phyloP scores from a whole-genome alignment of 805 yeast species.

The Candida cerambycidarum region DNA sequence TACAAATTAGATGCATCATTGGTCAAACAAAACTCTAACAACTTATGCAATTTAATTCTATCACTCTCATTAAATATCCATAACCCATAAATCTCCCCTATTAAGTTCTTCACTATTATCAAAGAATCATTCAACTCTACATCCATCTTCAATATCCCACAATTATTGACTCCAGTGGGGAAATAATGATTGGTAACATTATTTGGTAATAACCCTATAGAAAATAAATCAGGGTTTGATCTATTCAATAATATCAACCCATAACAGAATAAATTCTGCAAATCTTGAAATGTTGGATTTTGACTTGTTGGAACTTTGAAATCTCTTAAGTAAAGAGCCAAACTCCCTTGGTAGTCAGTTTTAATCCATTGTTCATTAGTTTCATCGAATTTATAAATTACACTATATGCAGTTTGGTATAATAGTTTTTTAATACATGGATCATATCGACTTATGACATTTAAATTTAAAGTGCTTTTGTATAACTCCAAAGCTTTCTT shows the following conservation, averaged over 20 bases:
- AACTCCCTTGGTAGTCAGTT: slow-evolving; percentile 66
- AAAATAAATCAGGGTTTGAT: slow-evolving; percentile 65
- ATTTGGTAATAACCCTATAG: slow-evolving; percentile 65
- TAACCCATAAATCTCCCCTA: slow-evolving; percentile 72
- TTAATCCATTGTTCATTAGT: slow-evolving; percentile 66
- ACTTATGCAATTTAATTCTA: slow-evolving; percentile 56
- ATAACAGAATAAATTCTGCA: slow-evolving; percentile 53
- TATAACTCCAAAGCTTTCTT: slow-evolving; percentile 57
- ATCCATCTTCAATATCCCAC: slow-evolving; percentile 49
- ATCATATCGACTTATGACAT: slow-evolving; percentile 76
- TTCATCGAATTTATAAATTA: slow-evolving; percentile 62
- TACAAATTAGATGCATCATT: slow-evolving; percentile 23
- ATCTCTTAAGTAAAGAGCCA: slow-evolving; percentile 62
- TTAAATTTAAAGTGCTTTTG: slow-evolving; percentile 67
- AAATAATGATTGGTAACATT: slow-evolving; percentile 46
- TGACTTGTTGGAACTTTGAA: slow-evolving; percentile 25
- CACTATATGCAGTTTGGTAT: slow-evolving; percentile 70
- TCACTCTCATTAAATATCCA: slow-evolving; percentile 76
- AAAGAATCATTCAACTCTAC: slow-evolving; percentile 69
- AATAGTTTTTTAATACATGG: slow-evolving; percentile 66
- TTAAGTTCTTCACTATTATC: slow-evolving; percentile 64
- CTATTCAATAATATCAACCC: slow-evolving; percentile 73
- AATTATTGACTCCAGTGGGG: slow-evolving; percentile 30
- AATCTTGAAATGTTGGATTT: slow-evolving; percentile 25
- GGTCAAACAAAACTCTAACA: slow-evolving; percentile 39